Evolutionary conservation across 192 early-diverging fungal species (phyloP).

Genomic region (Borealophlyctis nickersoniae): DNA sequence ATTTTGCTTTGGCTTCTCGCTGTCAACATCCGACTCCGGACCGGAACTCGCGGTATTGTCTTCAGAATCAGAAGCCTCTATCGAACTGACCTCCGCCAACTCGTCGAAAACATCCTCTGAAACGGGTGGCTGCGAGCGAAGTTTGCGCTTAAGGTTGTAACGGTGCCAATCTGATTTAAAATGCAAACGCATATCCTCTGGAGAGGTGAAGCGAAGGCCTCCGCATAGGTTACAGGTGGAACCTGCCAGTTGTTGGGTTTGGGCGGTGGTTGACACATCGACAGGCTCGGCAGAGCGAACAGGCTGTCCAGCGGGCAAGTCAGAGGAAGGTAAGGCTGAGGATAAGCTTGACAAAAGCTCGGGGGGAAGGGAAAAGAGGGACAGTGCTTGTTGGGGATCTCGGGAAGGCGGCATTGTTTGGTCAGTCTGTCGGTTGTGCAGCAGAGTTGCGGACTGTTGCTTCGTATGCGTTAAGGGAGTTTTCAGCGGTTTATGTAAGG

Average conservation of each 20-base stretch:
- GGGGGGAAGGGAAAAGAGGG: neutral
- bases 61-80: conserved; percentile 34
- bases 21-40: neutral
- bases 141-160: conserved; percentile 90
- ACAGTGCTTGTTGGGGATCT: neutral
- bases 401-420: neutral
- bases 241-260: neutral
- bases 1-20: neutral
- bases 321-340: neutral
- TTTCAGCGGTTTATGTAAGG: too few relatives aligned
- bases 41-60: conserved; percentile 19
- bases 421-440: too few relatives aligned
- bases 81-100: conserved; percentile 35
- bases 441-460: too few relatives aligned
- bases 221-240: conserved; percentile 14
- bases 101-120: conserved; percentile 43
- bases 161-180: conserved; percentile 93
- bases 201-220: conserved; percentile 6
- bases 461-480: too few relatives aligned
- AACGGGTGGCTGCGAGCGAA: conserved; percentile 21
- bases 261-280: neutral
- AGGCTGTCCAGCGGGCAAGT: too few relatives aligned
- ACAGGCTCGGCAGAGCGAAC: neutral
- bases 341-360: neutral
- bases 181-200: conserved; percentile 55